A percentile compares a stretch with the other conserved stretches of the same genome.
Evolutionary conservation across 2,329 filamentous ascomycete species (phyloP).

Genomic region (Colletotrichum phormii): DNA sequence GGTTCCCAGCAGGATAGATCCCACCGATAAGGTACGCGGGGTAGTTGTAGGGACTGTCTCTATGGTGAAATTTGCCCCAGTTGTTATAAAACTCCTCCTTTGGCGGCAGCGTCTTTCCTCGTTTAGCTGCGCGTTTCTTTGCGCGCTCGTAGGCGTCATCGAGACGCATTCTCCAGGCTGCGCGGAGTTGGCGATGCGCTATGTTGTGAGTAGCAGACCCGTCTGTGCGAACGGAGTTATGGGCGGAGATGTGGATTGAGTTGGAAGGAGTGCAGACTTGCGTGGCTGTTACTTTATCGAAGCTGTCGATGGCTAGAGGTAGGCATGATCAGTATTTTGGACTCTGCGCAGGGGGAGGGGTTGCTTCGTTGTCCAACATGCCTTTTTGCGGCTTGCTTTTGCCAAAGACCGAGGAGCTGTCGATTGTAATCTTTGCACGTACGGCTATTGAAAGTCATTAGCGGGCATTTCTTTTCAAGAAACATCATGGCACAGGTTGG

Average conservation of each 20-base stretch:
- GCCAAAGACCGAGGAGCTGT: constrained; percentile 57
- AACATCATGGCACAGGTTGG: too few species aligned
- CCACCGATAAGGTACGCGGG: constrained; percentile 55
- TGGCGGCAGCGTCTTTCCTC: constrained; percentile 59
- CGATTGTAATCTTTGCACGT: constrained; percentile 65
- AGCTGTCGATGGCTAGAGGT: constrained; percentile 46
- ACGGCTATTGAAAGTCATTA: constrained; percentile 51
- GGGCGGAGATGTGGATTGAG: constrained; percentile 78
- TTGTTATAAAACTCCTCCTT: constrained; percentile 63
- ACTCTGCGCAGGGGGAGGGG: background rate
- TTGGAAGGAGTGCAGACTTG: constrained; percentile 64
- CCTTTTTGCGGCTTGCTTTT: constrained; percentile 57
- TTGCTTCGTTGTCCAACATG: background rate
- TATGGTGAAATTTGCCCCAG: constrained; percentile 65
- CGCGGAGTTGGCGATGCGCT: constrained; percentile 48
- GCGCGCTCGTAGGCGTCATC: constrained; percentile 70
- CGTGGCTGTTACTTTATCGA: constrained; percentile 61
- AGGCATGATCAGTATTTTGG: background rate
- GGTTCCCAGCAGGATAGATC: constrained; percentile 59
- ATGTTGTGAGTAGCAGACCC: constrained; percentile 7
- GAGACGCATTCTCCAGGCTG: constrained; percentile 51
- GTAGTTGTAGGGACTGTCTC: constrained; percentile 60
- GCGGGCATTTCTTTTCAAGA: too few species aligned
- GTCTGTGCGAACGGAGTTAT: constrained; percentile 70
- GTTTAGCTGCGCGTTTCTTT: constrained; percentile 59